Conservation (phyloP, 176 grass and related monocot species). For the Aegilops tauschii region DNA sequence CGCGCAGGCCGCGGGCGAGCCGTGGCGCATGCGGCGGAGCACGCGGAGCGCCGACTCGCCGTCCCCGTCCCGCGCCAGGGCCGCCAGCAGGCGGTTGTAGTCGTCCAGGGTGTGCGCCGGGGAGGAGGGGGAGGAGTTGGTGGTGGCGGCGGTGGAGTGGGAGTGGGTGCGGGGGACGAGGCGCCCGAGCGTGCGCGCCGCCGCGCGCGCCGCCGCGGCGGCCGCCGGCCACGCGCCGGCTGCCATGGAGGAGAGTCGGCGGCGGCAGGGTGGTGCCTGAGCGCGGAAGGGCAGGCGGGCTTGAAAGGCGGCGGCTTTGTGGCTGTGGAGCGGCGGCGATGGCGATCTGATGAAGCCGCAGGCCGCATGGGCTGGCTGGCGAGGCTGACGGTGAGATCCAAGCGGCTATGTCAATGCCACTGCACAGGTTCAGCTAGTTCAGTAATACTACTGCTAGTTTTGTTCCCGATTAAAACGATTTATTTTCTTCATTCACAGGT, state of each 20-base stretch:
- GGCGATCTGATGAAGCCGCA: background rate
- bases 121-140: conserved; percentile 7
- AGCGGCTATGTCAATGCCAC: background rate
- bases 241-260: conserved; percentile 34
- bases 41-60: conserved; percentile 54
- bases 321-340: background rate
- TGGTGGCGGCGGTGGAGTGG: conserved; percentile 1
- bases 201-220: conserved; percentile 40
- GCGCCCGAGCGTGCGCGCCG: conserved; percentile 25
- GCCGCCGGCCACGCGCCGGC: conserved; percentile 36
- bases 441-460: background rate
- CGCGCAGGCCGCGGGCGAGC: conserved; percentile 27
- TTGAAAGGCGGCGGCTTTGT: background rate
- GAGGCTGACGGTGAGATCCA: background rate
- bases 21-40: conserved; percentile 61
- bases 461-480: background rate
- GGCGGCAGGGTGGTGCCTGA: background rate
- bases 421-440: background rate
- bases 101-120: conserved; percentile 42
- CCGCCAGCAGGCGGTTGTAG: conserved; percentile 69
- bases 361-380: background rate
- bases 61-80: conserved; percentile 50
- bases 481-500: background rate
- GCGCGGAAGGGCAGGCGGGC: background rate
- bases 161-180: conserved; percentile 19